Percentiles rank a stretch among this genome's conserved stretches.
Conservation (phyloP, 257 asterid species). For the Misopates orontium region DNA sequence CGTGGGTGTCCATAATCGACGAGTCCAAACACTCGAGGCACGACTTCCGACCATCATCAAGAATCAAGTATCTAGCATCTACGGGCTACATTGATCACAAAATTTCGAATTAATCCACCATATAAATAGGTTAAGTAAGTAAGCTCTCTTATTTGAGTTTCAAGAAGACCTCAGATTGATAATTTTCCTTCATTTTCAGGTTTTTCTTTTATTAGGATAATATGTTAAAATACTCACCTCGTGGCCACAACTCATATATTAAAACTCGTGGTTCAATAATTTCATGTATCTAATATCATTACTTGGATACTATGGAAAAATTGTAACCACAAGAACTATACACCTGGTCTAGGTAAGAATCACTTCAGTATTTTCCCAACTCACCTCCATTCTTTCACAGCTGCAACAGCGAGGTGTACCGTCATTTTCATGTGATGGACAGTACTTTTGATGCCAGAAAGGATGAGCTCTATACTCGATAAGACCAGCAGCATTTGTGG, state of each 20-base stretch:
- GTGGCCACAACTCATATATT: no score
- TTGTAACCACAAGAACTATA: no score
- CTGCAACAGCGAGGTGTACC: conserved; percentile 99
- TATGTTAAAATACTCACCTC: no score
- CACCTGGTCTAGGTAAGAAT: no score
- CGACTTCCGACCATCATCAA: conserved; percentile 88
- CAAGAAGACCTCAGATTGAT: not conserved
- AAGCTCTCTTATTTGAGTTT: not conserved
- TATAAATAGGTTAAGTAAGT: not conserved
- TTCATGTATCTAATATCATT: no score
- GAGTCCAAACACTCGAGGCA: conserved; percentile 97
- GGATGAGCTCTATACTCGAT: conserved; percentile 99
- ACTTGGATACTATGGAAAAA: no score
- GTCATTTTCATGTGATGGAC: conserved; percentile 90
- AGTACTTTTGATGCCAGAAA: conserved; percentile 95
- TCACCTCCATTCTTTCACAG: conserved; percentile 95
- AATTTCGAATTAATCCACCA: conserved; percentile 19
- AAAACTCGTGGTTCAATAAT: no score
- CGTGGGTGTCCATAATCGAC: conserved; percentile 95
- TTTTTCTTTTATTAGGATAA: not conserved
- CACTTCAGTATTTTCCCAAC: conserved; percentile 10
- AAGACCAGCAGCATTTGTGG: conserved; percentile 82
- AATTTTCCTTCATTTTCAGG: not conserved
- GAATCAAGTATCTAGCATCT: conserved; percentile 73
- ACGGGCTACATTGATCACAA: conserved; percentile 49